Base-by-base conservation (phyloP, 2,329 filamentous ascomycete genomes). In the Apiospora arundinis region DNA sequence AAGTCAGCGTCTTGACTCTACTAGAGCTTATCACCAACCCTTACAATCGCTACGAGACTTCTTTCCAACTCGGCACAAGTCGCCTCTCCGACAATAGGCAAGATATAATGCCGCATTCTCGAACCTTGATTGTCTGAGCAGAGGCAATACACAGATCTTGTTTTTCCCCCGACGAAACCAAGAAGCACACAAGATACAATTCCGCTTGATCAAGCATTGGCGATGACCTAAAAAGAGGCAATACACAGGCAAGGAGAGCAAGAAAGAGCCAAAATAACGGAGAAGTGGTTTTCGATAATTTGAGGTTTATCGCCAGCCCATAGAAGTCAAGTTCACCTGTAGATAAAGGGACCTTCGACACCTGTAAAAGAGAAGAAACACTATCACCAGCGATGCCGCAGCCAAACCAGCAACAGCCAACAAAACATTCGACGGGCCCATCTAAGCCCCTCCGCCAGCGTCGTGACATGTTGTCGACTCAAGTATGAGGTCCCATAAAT, bases 401-500 rank as follows among this genome's bases (percentile, higher is more conserved):
- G 25, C 52, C 49, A 52, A 60, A 32, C 2, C 52, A 37, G 18
- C 49, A 8, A 56, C 49, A 32, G 25, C 14, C 49, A 21, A 18
- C 6, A 28, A 32, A 60, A 37, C 52, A 60, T 60, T 60, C 28
- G 52, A 63, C 28, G 56, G 56, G 18, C 32, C 28, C 37, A 37
- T 18, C 32, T 32, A 18, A 14, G 6, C 16, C 21, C 32, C 16
- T 9, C 32, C 28, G 16, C 42, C 42, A 16, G 18, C n/a, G 32
- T 63, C 56, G 56, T 32, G 28, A 63, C 32, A 40, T 40, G 32
- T 32, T 40, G 21, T 40, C 40, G 21, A n/a, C 32, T n/a, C 56
- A 32, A 40, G 56, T 32, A 40, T 63, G 56, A 40, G 40, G 56
- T 63, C 56, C 56, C 56, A 63, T 63, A 63, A 63, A 63, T 56